Base-by-base conservation (phyloP, 495 filamentous ascomycete genomes). In the Hypomontagnella monticulosa region DNA sequence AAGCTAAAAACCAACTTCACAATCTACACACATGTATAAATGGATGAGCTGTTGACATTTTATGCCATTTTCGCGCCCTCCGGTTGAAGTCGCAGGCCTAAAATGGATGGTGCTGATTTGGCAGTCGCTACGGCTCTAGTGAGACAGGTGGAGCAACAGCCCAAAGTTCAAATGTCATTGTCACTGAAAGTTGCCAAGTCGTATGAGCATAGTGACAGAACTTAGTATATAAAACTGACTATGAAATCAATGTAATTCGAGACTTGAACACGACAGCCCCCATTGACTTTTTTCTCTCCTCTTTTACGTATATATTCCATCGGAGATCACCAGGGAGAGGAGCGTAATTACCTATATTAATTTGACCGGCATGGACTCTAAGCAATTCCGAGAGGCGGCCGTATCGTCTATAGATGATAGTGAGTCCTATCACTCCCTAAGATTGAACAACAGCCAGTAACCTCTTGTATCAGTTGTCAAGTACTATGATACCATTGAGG, bases 351-450 rank as follows among this genome's bases (percentile, higher is more conserved):
- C 20, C 4, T 33, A n/a, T 12, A 48, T 27, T 15, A 30, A 55
- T 42, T 27, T 44, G 12, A 36, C 18, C 53, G 47, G 4, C 27
- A 98, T 98, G 94, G 87, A 97, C 70, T 89, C 90, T 16, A 81
- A 89, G 41, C 87, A 91, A 54, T 98, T 97, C 79, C 80, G 88
- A 50, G 83, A 87, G 60, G 93, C 94, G 37, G 95, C 93, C 30
- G 85, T 91, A 58, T 84, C 91, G 33, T 89, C 90, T 32, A 87
- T 97, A 66, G 90, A 97, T 48, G 91, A 97, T 32, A 96, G 93
- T 93, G 75, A 71, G 87, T 79, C 53, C 33, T 11, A 4, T 19
- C 5, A 5, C 7, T 15, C 23, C 23, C 49, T 27, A 11, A 4
- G 18, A 0, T 9, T 27, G 50, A 16, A 20, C 44, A 4, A 16